phyloP scores from a whole-genome alignment of 1,284 basidiomycete genomes.

The Ustilago vetiveriae region DNA sequence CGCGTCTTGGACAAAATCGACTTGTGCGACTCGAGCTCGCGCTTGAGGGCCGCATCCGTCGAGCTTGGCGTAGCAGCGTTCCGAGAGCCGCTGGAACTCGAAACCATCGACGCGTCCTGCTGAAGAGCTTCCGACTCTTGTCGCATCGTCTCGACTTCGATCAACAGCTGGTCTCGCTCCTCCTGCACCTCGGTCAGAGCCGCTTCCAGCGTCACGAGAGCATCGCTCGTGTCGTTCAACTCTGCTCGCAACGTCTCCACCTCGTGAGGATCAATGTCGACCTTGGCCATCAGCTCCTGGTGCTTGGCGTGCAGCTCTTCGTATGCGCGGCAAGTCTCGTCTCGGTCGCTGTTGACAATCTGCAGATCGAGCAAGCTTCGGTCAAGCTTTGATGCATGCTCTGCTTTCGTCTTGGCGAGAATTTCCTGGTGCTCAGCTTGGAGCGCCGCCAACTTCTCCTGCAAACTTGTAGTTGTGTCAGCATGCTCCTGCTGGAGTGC shows the following conservation, averaged over 20 bases:
- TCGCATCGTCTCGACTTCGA: constrained; percentile 57
- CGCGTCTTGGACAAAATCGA: constrained; percentile 73
- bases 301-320: constrained; percentile 48
- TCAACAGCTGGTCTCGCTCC: constrained; percentile 64
- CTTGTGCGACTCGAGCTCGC: constrained; percentile 79
- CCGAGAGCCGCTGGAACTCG: constrained; percentile 9
- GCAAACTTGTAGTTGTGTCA: constrained; percentile 4
- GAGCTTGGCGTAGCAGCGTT: constrained; percentile 8
- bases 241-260: constrained; percentile 75
- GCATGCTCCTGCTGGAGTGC: constrained; percentile 26
- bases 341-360: constrained; percentile 24
- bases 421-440: constrained; percentile 12
- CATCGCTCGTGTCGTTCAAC: constrained; percentile 66
- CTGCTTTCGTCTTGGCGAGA: constrained; percentile 16
- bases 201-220: constrained; percentile 65
- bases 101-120: constrained; percentile 10
- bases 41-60: constrained; percentile 35
- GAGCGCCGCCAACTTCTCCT: constrained; percentile 11
- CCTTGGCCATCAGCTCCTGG: constrained; percentile 32
- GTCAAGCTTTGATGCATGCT: constrained; percentile 40
- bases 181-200: constrained; percentile 66
- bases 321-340: constrained; percentile 40
- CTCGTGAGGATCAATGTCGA: constrained; percentile 67
- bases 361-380: constrained; percentile 35
- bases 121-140: constrained; percentile 35